A percentile compares a stretch with the other conserved stretches of the same genome.
These are phyloP conservation scores for Talaromyces thailandensis DNA, from an alignment of 495 filamentous ascomycete species.

Conservation along the genomic window DNA sequence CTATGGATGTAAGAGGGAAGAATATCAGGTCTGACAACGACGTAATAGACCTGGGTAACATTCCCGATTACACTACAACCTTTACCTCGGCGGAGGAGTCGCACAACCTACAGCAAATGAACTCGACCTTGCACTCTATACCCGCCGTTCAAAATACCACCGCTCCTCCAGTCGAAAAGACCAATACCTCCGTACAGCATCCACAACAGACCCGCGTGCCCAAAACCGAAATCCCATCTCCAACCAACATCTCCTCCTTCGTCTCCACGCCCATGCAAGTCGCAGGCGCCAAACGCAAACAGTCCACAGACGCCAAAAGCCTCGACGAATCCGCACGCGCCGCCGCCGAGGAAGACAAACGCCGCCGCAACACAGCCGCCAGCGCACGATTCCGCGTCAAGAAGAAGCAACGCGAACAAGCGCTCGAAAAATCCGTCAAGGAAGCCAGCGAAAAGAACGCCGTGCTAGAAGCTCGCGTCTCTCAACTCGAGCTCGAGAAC, in stretches of 20 bases:
- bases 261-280: slow-evolving; percentile 12
- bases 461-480: slow-evolving; percentile 70
- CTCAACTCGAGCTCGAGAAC: slow-evolving; percentile 89
- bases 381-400: slow-evolving; percentile 93
- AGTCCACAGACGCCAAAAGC: slow-evolving; percentile 15
- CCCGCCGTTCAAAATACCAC: slow-evolving; percentile 14
- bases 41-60: slow-evolving; percentile 27
- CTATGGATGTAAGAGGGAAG: background rate
- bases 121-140: slow-evolving; percentile 18
- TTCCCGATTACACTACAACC: slow-evolving; percentile 25
- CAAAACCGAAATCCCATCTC: slow-evolving; percentile 9
- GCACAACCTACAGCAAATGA: slow-evolving; percentile 15
- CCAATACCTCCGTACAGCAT: slow-evolving; percentile 16
- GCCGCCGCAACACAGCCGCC: slow-evolving; percentile 91
- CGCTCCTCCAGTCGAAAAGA: slow-evolving; percentile 9
- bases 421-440: slow-evolving; percentile 81
- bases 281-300: slow-evolving; percentile 31
- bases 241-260: slow-evolving; percentile 9
- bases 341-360: slow-evolving; percentile 94
- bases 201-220: slow-evolving; percentile 11
- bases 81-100: slow-evolving; percentile 18
- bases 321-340: slow-evolving; percentile 49
- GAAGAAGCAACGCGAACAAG: slow-evolving; percentile 98
- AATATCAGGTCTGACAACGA: background rate
- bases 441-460: slow-evolving; percentile 82